Base-by-base conservation (phyloP, 768 basidiomycete species). In the Epithele typhae region DNA sequence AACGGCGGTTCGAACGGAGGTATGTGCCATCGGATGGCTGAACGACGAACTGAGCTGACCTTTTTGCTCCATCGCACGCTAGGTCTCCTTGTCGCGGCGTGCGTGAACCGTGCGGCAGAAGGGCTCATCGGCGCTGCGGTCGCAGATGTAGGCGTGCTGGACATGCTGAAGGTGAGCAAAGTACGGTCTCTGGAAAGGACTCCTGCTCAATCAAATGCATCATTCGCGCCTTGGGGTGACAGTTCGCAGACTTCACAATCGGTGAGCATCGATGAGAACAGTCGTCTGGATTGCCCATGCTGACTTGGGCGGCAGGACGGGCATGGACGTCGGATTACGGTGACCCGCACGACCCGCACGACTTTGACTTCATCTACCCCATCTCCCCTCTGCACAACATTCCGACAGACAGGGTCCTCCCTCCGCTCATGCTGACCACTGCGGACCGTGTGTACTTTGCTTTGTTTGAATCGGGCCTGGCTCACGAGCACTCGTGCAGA, bases 1-100 rank as follows among this genome's bases (percentile, higher is more conserved):
- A 87, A 82, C 46, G 90, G 89, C 4, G 84, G 75, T 3, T 90
- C 87, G 3, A 92, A 92, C 59, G 89, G 88, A 66, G 88, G 87
- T 78, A 58, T 50, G 73, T 23, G 14, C 19, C 8, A 25, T 14
- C 43, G 25, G 36, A 15, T 34, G 15, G 34, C 37, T 30, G 10
- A 27, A 17, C 14, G 8, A 37, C 35, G 54, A 46, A 55, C 27
- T 30, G 27, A 30, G 7, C 27, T 7, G 8, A 30, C 27, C 27
- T 7, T 30, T 30, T 14, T 30, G 27, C 14, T 30, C 14, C 14
- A 7, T 30, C 7, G 8, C 35, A 36, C n/a, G 17, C 35, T 56
- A 85, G 87, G 87, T 40, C 68, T 92, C 2, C 76, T 91, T 22
- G 77, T 91, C n/a, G 81, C 79, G n/a, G 88, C 88, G n/a, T 91